These are phyloP conservation scores for Borovskyia barvae DNA, from an alignment of 208 protist species.

Conservation along the genomic window DNA sequence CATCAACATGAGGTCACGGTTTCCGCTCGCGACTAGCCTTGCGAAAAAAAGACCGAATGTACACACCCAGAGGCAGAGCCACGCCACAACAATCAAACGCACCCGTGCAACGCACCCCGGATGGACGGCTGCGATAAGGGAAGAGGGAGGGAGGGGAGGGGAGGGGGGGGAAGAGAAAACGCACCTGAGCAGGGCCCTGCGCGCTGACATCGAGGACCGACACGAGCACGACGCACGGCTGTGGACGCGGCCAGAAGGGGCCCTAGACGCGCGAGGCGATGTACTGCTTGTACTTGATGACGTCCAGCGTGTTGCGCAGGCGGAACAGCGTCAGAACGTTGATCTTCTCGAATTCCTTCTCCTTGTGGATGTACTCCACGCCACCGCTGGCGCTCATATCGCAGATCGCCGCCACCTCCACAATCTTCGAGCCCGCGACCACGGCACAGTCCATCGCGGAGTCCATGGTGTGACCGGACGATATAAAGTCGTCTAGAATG, in stretches of 20 bases:
- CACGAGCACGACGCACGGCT: no score
- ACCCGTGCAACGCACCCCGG: no score
- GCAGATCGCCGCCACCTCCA: conserved; percentile 75
- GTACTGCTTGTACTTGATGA: conserved; percentile 25
- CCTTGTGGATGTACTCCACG: conserved; percentile 62
- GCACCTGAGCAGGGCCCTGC: not conserved
- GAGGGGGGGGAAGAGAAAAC: not conserved
- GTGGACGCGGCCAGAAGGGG: not conserved
- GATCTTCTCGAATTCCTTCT: conserved; percentile 46
- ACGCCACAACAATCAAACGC: no score
- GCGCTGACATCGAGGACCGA: not conserved
- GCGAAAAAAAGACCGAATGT: no score
- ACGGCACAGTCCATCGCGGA: conserved; percentile 66
- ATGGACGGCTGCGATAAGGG: no score
- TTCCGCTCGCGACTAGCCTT: no score
- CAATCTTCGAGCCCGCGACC: conserved; percentile 53
- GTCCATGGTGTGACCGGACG: conserved; percentile 62
- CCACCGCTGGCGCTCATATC: conserved; percentile 62
- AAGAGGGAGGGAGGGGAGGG: not conserved
- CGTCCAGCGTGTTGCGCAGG: conserved; percentile 40
- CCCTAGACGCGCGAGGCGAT: conserved; percentile 4
- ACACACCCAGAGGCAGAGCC: no score
- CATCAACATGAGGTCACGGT: no score
- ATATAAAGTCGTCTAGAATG: conserved; percentile 90
- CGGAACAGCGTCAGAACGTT: conserved; percentile 78